phyloP scores from a whole-genome alignment of 306 rosid genomes.

The Carpinus viminea region DNA sequence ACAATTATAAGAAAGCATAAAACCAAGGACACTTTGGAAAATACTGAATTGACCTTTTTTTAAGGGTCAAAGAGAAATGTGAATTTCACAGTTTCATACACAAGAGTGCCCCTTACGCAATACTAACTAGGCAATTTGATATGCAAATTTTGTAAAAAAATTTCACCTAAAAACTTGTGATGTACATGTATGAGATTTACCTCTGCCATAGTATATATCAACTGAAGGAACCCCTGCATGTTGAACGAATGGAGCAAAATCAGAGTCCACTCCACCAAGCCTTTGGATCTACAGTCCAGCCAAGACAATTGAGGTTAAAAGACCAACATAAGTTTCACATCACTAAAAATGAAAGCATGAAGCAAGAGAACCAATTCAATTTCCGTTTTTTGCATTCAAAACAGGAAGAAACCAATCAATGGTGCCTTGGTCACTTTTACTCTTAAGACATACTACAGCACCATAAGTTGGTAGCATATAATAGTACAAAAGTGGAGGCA shows the following conservation, averaged over 20 bases:
- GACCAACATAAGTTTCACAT: constrained; percentile 6
- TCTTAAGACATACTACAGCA: neutral
- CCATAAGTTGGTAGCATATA: neutral
- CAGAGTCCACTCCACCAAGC: constrained; percentile 76
- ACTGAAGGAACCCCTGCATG: constrained; percentile 90
- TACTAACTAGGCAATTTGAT: neutral
- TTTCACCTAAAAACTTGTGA: constrained; percentile 3
- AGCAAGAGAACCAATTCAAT: constrained; percentile 3
- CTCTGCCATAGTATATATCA: constrained; percentile 86
- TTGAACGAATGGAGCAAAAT: constrained; percentile 89
- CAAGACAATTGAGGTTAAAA: constrained; percentile 29
- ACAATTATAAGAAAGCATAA: neutral
- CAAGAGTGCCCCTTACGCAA: neutral
- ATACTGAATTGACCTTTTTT: neutral
- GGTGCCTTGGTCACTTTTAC: neutral
- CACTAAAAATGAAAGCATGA: constrained; percentile 11
- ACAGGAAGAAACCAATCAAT: constrained; percentile 1
- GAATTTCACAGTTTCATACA: neutral
- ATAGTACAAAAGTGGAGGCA: too few relatives aligned
- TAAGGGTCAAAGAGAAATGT: neutral
- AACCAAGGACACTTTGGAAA: neutral
- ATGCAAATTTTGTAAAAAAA: neutral
- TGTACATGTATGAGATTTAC: constrained; percentile 37
- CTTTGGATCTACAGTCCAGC: constrained; percentile 69
- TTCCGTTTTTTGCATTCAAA: neutral